These are phyloP conservation scores for Geosiphon pyriformis DNA, from an alignment of 192 early-diverging fungal species.

Conservation along the genomic window DNA sequence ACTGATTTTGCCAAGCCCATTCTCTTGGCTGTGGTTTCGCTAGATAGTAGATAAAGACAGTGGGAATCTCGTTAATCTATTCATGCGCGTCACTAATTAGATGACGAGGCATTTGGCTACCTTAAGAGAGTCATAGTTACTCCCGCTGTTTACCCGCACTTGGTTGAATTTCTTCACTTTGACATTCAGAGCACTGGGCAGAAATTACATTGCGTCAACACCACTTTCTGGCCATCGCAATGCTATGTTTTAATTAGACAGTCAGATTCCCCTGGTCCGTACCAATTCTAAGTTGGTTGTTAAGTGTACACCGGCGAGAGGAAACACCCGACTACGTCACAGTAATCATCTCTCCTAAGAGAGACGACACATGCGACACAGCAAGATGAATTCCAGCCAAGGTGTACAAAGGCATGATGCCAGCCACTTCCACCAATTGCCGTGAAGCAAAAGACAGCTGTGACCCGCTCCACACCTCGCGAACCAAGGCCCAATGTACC, in stretches of 20 bases:
- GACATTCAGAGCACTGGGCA: constrained; percentile 84
- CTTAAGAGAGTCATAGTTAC: constrained; percentile 79
- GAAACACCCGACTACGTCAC: no score
- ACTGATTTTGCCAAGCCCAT: constrained; percentile 62
- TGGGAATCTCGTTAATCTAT: constrained; percentile 61
- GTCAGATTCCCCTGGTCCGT: constrained; percentile 77
- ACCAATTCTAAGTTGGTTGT: constrained; percentile 77
- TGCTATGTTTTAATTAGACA: constrained; percentile 87
- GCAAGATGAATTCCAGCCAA: no score
- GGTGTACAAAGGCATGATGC: no score
- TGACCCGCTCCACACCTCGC: no score
- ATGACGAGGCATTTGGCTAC: constrained; percentile 29
- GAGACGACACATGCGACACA: no score
- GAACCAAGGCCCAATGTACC: constrained; percentile 38
- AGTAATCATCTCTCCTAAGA: no score
- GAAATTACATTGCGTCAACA: constrained; percentile 81
- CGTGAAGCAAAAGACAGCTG: no score
- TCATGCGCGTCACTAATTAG: constrained; percentile 69
- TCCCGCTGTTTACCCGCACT: constrained; percentile 55
- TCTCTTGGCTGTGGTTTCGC: constrained; percentile 67
- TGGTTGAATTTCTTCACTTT: constrained; percentile 75
- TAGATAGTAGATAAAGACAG: constrained; percentile 64
- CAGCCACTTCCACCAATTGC: no score
- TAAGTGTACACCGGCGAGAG: constrained; percentile 43
- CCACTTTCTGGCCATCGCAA: constrained; percentile 70